Evolutionary conservation across 2,329 filamentous ascomycete species (phyloP), one percentile per base, ranked within the genome.

Genomic region (Xylariaceae sp.): DNA sequence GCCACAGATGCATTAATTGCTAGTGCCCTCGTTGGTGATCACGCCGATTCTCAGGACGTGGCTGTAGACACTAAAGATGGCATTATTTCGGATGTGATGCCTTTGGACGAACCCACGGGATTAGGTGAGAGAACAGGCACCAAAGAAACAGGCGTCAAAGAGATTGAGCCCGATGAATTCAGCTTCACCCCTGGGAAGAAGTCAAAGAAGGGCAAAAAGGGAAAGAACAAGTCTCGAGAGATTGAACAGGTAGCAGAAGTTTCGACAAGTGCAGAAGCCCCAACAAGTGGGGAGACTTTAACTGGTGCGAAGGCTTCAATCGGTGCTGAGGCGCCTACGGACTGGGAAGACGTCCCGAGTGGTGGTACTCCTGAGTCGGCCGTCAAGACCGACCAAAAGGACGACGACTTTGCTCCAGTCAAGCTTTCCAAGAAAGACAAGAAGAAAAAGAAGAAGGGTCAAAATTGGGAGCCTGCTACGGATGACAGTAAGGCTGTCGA

Each of bases 171-270:
- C 8, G 33, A 43, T n/a, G 58, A 66, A 31, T 33, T 39, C 19
- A 41, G 8, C 21, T 17, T 23, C 41, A 40, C 33, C 56, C 41
- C 41, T 21, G 33, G 58, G 47, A 61, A 64, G 24, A 56, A 61
- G 56, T 71, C 73, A 28, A 77, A 78, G 66, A 78, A 78, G 46
- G 73, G 75, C 24, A 77, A 76, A 65, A 75, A 75, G 41, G 53
- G 43, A 45, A 78, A 78, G 58, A 69, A 66, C 5, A 67, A 72
- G 40, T 61, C 64, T 24, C 60, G 39, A 29, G 48, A 71, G 11
- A 53, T 48, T 16, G 43, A 51, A 37, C 17, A 46, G 16, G 9
- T 21, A 9, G 46, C 24, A 39, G 53, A 39, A 51, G 14, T 31
- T 14, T 37, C 52, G 37, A 23, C 33, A 21, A 14, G 4, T 46